Percentiles rank a stretch among this genome's conserved stretches.
These are phyloP conservation scores for Trichophaea hybrida DNA, from an alignment of 2,329 filamentous ascomycete genomes.

Conservation along the genomic window DNA sequence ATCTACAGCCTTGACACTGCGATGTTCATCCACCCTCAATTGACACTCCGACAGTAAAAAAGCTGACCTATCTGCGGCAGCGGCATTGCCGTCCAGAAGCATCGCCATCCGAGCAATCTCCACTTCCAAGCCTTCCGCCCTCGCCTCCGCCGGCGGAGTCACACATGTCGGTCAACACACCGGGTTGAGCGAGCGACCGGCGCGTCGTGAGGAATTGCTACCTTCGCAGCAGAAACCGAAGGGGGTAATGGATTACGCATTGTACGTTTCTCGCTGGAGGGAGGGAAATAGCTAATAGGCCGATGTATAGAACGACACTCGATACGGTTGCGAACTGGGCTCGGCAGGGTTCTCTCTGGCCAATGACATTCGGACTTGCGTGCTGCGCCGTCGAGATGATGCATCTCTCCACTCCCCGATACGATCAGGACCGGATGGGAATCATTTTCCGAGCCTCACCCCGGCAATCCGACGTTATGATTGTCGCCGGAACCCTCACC, in stretches of 20 bases:
- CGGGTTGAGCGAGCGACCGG: constrained; percentile 15
- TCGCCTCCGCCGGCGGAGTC: constrained; percentile 6
- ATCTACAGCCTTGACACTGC: background rate
- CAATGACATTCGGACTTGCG: constrained; percentile 75
- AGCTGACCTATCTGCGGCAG: background rate
- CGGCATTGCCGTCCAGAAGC: constrained; percentile 2
- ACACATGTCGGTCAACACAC: constrained; percentile 2
- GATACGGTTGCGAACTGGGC: constrained; percentile 74
- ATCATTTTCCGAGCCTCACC: constrained; percentile 85
- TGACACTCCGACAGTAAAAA: background rate
- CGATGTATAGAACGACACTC: constrained; percentile 49
- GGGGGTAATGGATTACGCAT: constrained; percentile 67
- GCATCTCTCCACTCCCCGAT: constrained; percentile 73
- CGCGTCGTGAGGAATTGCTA: constrained; percentile 57
- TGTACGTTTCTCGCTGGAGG: constrained; percentile 44
- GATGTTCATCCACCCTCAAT: background rate
- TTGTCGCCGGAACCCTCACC: constrained; percentile 79
- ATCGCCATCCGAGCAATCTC: constrained; percentile 13
- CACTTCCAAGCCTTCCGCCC: constrained; percentile 12
- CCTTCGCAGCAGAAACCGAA: constrained; percentile 67
- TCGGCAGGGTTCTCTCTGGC: constrained; percentile 72
- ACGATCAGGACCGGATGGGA: constrained; percentile 76
- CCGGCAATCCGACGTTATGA: constrained; percentile 83
- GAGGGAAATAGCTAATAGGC: background rate
- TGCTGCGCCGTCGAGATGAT: constrained; percentile 91